Conservation (phyloP, 2,329 filamentous ascomycete species). For the Periconia digitata region DNA sequence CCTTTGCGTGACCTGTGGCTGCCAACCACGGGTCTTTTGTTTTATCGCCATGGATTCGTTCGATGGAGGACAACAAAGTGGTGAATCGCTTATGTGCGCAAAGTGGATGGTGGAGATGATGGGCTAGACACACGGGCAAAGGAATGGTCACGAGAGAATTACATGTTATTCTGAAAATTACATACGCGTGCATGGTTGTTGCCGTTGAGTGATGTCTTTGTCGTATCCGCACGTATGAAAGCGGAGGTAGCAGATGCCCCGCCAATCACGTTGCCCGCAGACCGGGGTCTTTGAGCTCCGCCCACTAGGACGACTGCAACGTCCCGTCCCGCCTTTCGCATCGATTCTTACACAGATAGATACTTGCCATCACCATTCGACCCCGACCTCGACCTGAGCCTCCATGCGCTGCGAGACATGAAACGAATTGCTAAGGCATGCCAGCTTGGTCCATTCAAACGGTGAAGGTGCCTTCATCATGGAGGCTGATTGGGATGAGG, state of each 20-base stretch:
- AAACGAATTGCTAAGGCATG: constrained; percentile 29
- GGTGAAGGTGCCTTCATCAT: constrained; percentile 40
- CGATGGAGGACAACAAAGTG: background rate
- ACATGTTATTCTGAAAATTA: background rate
- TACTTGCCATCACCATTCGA: too few species aligned
- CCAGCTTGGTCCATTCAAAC: too few species aligned
- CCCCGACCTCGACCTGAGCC: too few species aligned
- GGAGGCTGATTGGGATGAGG: constrained; percentile 58
- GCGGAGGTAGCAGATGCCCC: constrained; percentile 12
- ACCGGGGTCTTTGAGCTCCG: constrained; percentile 18
- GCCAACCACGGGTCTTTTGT: background rate
- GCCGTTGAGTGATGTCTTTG: background rate
- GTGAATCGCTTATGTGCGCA: background rate
- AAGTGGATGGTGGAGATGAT: background rate
- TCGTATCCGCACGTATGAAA: background rate
- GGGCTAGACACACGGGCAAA: too few species aligned
- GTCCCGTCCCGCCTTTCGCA: too few species aligned
- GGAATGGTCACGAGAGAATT: background rate
- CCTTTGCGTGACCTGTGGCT: background rate
- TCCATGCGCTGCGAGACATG: constrained; percentile 17
- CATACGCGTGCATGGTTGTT: background rate
- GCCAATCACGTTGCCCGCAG: constrained; percentile 17
- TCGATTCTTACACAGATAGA: too few species aligned
- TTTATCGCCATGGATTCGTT: background rate
- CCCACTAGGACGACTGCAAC: constrained; percentile 9